Evolutionary conservation across 108 stramenopile genomes (phyloP), one percentile per base, ranked within the genome.

Genomic region (Cyclostephanos invisitatus): DNA sequence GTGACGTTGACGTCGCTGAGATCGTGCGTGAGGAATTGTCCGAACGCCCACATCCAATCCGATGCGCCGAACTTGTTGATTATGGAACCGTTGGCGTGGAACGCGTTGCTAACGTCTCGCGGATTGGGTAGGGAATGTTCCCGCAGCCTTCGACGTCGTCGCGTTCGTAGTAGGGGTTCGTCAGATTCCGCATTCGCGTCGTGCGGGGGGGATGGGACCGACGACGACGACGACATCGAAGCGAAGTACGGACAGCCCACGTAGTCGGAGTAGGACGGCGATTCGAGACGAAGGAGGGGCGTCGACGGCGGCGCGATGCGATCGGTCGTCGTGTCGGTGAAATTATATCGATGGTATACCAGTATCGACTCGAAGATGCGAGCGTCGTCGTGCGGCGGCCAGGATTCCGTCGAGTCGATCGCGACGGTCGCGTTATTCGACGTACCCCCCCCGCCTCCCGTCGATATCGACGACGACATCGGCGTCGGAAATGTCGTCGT

Each of bases 11-110:
- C 64, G 51, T 51, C 54, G 46, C 60, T 62, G 29, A 81, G 35
- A 54, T 81, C 80, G 47, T 81, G 80, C 20, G 49, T 56, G 0
- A 81, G 17, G 25, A 81, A 76, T 46, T 81, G 80, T 17, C 80
- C 80, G 48, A 75, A 81, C 7, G 60, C 72, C 78, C 78, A 80
- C n/a, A 80, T 5, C 67, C 51, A 53, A 7, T 53, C 51, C 24
- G 51, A 53, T n/a, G 51, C 51, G 24, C 51, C 51, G 24, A 20
- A 18, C 20, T 6, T n/a, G 51, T 53, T 53, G 3, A 24, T 53
- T 1, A n/a, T 53, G 7, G 51, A 24, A 2, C 24, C 51, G 51
- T 53, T 7, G 51, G 24, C 51, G 24, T 53, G 51, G 0, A 53
- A n/a, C 7, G 51, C 51, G 14, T 53, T 53, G 51, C 51, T 53